phyloP scores from a whole-genome alignment of 169 alveolate genomes.

The Eimeria acervulina region DNA sequence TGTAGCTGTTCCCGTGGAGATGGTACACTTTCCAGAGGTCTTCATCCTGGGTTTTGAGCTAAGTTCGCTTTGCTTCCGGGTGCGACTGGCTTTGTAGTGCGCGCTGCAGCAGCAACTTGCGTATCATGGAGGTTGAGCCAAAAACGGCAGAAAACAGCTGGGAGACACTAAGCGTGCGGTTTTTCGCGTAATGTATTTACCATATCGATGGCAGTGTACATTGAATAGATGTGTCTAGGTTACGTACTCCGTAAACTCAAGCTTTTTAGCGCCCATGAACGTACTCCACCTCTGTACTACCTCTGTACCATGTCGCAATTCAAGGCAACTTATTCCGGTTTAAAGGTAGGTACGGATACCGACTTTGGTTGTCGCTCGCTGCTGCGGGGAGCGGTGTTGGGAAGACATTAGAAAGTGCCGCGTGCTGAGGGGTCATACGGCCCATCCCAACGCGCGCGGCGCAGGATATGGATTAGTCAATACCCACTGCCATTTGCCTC shows the following conservation, averaged over 20 bases:
- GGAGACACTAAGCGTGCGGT: neutral
- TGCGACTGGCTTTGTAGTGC: neutral
- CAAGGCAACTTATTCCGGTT: conserved; percentile 1
- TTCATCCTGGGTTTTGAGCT: neutral
- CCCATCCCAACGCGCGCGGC: conserved; percentile 44
- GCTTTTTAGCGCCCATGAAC: neutral
- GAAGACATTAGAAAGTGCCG: conserved; percentile 14
- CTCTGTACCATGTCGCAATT: neutral
- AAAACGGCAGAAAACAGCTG: neutral
- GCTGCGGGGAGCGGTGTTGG: conserved; percentile 64
- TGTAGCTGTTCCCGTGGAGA: neutral
- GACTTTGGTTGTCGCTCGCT: conserved; percentile 54
- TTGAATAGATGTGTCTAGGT: neutral
- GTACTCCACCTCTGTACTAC: neutral
- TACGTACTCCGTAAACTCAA: neutral
- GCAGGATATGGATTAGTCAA: neutral
- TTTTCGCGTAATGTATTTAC: neutral
- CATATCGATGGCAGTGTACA: neutral
- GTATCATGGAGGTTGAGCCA: neutral
- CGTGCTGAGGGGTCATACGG: conserved; percentile 6
- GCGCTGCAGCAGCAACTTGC: neutral
- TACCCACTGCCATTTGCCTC: conserved; percentile 60
- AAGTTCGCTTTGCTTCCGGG: neutral
- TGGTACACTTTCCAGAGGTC: neutral
- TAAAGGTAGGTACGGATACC: conserved; percentile 3